Evolutionary conservation across 768 basidiomycete species (phyloP), one percentile per base, ranked within the genome.

Genomic region (Vararia minispora): DNA sequence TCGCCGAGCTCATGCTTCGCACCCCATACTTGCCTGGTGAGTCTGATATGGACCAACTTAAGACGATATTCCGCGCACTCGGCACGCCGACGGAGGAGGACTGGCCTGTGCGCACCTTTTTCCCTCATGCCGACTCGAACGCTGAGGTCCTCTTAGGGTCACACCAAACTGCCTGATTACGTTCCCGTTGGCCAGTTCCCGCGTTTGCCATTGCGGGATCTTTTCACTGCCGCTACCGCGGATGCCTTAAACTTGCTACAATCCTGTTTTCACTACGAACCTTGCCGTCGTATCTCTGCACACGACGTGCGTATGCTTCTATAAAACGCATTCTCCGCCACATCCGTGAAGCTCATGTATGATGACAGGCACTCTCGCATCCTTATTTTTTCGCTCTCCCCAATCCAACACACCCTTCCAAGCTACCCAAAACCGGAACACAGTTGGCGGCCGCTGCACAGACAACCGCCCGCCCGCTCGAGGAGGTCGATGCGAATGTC

Each of bases 81-180:
- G 95, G 95, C 0, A 92, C 94, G 7, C 95, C 95, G 1, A 85
- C 89, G 0, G 95, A 98, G 55, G 82, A 89, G 36, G 94, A 97
- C 17, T 99, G 95, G 95, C 94, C 92, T 2, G 90, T 90, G 60
- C 41, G 76, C 62, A 13, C 28, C 23, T 28, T 20, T 32, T 34
- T 13, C 27, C 14, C 17, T 37, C 9, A 17, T 26, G n/a, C 24
- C 28, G 8, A 28, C 9, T 22, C 3, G 12, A 13, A 27, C 33
- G 35, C 25, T n/a, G 16, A 16, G 8, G 12, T 14, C n/a, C 32
- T 25, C 32, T 4, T 47, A 92, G 91, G 90, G 89, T 7, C 85
- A 95, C 59, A 83, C 77, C 3, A 81, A 83, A 58, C 68, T 99
- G 10, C 90, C 91, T 3, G 85, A 94, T 59, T 95, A 90, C 53